Base-by-base conservation (phyloP, 805 yeast species). In the Candida broadrunensis region DNA sequence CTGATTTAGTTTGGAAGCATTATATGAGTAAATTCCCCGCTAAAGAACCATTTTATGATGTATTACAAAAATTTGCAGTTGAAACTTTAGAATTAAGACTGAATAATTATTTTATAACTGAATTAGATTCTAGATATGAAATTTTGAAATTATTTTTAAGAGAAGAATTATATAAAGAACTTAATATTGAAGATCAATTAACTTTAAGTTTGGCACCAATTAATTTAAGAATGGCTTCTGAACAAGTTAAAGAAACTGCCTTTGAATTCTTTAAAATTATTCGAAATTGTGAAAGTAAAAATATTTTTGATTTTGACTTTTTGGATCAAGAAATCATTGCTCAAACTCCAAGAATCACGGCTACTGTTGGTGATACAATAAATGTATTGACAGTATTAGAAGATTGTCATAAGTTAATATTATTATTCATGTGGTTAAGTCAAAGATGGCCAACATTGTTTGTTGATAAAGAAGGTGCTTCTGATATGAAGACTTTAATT, bases 391-490 rank as follows among this genome's bases (percentile, higher is more conserved):
- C 55, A 18, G 36, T 57, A 24, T 62, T 82, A 16, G 97, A 89
- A 56, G 72, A 74, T 4, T 65, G 84, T 43, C 95, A 89, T 63
- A 79, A 80, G 48, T 65, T 78, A 34, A 72, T 87, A 14, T 73
- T 81, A 49, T 63, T 86, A 5, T 91, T 79, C 55, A 67, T 88
- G 55, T 91, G 99, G 99, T 69, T 91, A 46, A 75, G 86, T 40
- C 90, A 87, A 58, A 70, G 97, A 53, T 91, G 84, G 69, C 96
- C 97, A 1, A 80, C 83, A 23, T 73, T 80, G 37, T 87, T 89
- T 51, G 77, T 85, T 14, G 96, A 88, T 58, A 70, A 80, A 13
- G 86, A 82, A 43, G 76, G 88, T 35, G 96, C 96, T 0, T 58
- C 61, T 18, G 86, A 85, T 41, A 60, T 88, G 51, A 85, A 85